These are phyloP conservation scores for Trichosanthes cucumerina DNA, from an alignment of 306 rosid genomes.

Conservation along the genomic window DNA sequence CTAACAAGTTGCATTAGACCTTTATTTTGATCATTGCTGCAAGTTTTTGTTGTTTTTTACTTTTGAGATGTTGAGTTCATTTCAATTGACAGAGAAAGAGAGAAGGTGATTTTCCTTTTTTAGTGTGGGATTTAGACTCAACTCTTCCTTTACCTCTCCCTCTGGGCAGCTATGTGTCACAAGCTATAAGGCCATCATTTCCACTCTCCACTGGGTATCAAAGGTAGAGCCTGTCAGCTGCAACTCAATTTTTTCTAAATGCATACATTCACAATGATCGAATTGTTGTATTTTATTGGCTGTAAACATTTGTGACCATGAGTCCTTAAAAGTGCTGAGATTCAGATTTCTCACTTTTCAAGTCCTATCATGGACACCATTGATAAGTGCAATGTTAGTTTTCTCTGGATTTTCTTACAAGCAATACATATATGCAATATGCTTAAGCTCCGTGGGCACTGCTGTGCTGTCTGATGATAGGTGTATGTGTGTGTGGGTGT, in stretches of 20 bases:
- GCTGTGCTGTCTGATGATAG: no score
- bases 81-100: slow-evolving; percentile 36
- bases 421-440: not conserved
- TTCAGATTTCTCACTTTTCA: not conserved
- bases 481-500: not conserved
- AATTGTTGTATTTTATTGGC: not conserved
- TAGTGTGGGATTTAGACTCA: slow-evolving; percentile 84
- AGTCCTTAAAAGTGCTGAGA: not conserved
- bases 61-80: slow-evolving; percentile 15
- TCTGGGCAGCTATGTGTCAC: slow-evolving; percentile 43
- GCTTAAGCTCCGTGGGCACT: not conserved
- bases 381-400: not conserved
- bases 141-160: slow-evolving; percentile 61
- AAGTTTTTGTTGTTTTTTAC: not conserved
- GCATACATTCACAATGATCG: not conserved
- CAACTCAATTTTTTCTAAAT: not conserved
- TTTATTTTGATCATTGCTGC: not conserved
- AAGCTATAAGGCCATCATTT: slow-evolving; percentile 59
- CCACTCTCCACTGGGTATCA: slow-evolving; percentile 48
- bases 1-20: not conserved
- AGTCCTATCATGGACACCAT: not conserved
- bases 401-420: not conserved
- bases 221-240: slow-evolving; percentile 34
- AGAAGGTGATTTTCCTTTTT: slow-evolving; percentile 27
- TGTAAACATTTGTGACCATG: not conserved